Percentiles rank a stretch among this genome's conserved stretches.
Evolutionary conservation across 1,284 basidiomycete species (phyloP).

Genomic region (Schizopora paradoxa): DNA sequence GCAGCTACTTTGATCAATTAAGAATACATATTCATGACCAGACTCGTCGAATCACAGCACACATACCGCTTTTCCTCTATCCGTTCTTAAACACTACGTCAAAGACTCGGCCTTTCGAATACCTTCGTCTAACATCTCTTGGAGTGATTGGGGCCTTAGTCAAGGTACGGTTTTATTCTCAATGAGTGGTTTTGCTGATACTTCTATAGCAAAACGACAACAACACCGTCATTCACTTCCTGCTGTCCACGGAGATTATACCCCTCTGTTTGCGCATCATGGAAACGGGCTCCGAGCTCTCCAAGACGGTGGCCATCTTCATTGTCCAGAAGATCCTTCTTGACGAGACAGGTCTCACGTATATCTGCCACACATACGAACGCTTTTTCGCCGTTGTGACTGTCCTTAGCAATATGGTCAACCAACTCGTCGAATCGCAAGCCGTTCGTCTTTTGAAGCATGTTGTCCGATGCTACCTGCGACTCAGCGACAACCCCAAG

Average conservation of each 20-base stretch:
- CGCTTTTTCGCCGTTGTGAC: slow-evolving; percentile 99
- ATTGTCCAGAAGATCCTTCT: slow-evolving; percentile 99
- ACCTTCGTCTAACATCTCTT: slow-evolving; percentile 93
- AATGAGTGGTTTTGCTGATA: slow-evolving; percentile 28
- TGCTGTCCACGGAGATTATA: slow-evolving; percentile 99
- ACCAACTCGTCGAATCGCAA: slow-evolving; percentile 93
- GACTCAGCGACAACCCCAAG: slow-evolving; percentile 95
- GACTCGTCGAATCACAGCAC: slow-evolving; percentile 50
- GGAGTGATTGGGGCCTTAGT: slow-evolving; percentile 99
- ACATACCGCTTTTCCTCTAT: slow-evolving; percentile 98
- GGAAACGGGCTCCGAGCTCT: slow-evolving; percentile 99
- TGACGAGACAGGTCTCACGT: slow-evolving; percentile 96
- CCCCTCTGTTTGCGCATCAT: slow-evolving; percentile 98
- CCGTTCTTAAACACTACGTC: slow-evolving; percentile 99
- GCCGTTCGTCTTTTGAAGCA: slow-evolving; percentile 96
- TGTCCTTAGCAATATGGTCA: slow-evolving; percentile 98
- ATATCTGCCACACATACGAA: slow-evolving; percentile 99
- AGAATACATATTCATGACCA: background rate
- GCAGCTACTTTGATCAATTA: slow-evolving; percentile 19
- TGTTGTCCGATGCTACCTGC: slow-evolving; percentile 95
- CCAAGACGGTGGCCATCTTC: slow-evolving; percentile 99
- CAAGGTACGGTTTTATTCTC: slow-evolving; percentile 53
- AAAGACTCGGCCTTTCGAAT: slow-evolving; percentile 99
- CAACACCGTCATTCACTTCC: slow-evolving; percentile 97
- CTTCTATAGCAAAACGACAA: slow-evolving; percentile 99